Conservation (phyloP, 768 basidiomycete genomes). For the Boletellus emodensis region DNA sequence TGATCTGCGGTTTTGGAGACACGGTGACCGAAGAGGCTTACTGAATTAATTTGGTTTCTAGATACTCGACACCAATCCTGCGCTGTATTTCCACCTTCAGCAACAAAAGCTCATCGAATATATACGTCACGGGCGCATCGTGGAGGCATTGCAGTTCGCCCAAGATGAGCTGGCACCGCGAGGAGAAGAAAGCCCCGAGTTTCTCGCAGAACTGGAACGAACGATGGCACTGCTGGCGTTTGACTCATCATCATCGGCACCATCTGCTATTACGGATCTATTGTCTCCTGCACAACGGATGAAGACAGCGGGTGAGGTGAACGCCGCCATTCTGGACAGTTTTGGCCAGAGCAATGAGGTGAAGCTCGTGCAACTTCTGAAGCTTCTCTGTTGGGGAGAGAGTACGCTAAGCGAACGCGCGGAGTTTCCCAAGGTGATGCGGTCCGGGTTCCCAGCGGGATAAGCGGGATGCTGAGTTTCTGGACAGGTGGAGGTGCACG, state of each 20-base stretch:
- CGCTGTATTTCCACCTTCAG: conserved; percentile 91
- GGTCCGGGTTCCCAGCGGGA: conserved; percentile 6
- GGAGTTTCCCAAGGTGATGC: conserved; percentile 72
- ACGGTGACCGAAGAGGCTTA: neutral
- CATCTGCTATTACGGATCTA: conserved; percentile 71
- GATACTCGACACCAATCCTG: conserved; percentile 96
- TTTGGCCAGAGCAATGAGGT: conserved; percentile 91
- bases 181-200: conserved; percentile 92
- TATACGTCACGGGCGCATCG: conserved; percentile 77
- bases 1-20: conserved; percentile 44
- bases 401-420: conserved; percentile 68
- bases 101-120: conserved; percentile 95
- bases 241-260: conserved; percentile 49
- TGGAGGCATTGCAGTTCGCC: conserved; percentile 84
- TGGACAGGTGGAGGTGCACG: conserved; percentile 31
- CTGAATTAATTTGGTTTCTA: conserved; percentile 34
- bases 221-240: conserved; percentile 93
- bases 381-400: conserved; percentile 88
- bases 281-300: conserved; percentile 83
- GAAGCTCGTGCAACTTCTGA: conserved; percentile 78
- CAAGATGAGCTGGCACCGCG: conserved; percentile 92
- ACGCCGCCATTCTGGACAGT: conserved; percentile 90
- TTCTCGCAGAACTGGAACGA: conserved; percentile 84
- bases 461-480: conserved; percentile 24
- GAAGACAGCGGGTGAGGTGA: conserved; percentile 95